Evolutionary conservation across 2,329 filamentous ascomycete genomes (phyloP).

Genomic region (Colletotrichum sp.): DNA sequence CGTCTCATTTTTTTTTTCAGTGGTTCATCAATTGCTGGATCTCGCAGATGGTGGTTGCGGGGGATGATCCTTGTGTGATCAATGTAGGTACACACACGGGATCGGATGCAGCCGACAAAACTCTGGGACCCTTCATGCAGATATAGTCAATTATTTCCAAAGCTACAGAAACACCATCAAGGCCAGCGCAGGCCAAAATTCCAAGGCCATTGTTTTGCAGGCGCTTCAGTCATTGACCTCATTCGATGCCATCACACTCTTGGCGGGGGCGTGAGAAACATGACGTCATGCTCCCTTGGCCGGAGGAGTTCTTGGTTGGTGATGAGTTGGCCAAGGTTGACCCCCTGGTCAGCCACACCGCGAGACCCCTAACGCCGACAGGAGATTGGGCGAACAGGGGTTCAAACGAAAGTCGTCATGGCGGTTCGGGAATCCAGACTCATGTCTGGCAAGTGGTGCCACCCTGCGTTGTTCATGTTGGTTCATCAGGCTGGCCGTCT

Average conservation of each 20-base stretch:
- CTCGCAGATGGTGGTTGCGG: not conserved
- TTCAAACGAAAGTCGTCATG: not conserved
- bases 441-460: not conserved
- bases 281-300: slow-evolving; percentile 10
- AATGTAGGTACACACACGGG: not conserved
- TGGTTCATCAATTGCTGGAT: not conserved
- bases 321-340: slow-evolving; percentile 9
- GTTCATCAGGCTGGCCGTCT: not conserved
- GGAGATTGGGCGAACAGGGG: not conserved
- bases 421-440: not conserved
- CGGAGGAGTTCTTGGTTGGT: not conserved
- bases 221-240: slow-evolving; percentile 9
- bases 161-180: not conserved
- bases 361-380: not conserved
- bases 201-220: not conserved
- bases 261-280: not conserved
- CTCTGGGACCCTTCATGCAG: not conserved
- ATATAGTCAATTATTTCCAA: not conserved
- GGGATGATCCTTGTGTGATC: slow-evolving; percentile 13
- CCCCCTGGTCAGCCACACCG: slow-evolving; percentile 12
- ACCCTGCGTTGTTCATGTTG: not conserved
- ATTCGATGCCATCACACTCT: slow-evolving; percentile 1
- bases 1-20: not conserved
- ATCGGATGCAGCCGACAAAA: slow-evolving; percentile 6
- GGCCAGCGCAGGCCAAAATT: not conserved